These are phyloP conservation scores for Cnidoscolus chayamansa DNA, from an alignment of 441 rosid species.

Conservation along the genomic window DNA sequence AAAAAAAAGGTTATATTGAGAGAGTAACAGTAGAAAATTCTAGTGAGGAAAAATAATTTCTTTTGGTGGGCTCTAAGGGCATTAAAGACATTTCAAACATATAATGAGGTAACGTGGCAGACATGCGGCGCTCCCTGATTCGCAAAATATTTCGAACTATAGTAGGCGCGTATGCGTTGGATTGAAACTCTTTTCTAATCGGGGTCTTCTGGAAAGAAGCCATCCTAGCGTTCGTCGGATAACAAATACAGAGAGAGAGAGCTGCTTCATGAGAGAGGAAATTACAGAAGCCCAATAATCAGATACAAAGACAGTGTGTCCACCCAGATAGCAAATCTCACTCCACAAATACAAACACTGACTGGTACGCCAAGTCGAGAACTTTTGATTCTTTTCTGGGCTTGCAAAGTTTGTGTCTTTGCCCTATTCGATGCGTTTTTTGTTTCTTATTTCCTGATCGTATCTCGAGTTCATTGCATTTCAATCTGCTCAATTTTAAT, in stretches of 20 bases:
- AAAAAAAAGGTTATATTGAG: no score
- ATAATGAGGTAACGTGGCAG: neutral
- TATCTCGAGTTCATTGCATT: neutral
- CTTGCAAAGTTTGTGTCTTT: conserved; percentile 14
- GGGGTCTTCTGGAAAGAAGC: neutral
- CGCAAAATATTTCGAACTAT: neutral
- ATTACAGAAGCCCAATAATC: neutral
- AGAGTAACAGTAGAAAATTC: no score
- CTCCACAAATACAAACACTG: conserved; percentile 9
- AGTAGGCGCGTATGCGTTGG: neutral
- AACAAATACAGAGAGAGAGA: neutral
- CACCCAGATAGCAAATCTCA: neutral
- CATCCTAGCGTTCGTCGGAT: conserved; percentile 2
- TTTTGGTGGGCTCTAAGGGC: neutral
- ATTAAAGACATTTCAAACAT: neutral
- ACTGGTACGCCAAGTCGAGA: neutral
- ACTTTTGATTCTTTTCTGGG: neutral
- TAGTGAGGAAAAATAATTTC: no score
- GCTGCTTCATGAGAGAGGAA: no score
- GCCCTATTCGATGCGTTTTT: conserved; percentile 4
- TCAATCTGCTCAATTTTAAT: neutral
- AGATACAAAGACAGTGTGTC: neutral
- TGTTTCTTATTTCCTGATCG: neutral
- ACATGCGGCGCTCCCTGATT: neutral
- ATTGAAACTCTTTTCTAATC: conserved; percentile 2